Evolutionary conservation across 2,329 filamentous ascomycete species (phyloP), one percentile per base, ranked within the genome.

Genomic region (Huntiella bhutanensis): DNA sequence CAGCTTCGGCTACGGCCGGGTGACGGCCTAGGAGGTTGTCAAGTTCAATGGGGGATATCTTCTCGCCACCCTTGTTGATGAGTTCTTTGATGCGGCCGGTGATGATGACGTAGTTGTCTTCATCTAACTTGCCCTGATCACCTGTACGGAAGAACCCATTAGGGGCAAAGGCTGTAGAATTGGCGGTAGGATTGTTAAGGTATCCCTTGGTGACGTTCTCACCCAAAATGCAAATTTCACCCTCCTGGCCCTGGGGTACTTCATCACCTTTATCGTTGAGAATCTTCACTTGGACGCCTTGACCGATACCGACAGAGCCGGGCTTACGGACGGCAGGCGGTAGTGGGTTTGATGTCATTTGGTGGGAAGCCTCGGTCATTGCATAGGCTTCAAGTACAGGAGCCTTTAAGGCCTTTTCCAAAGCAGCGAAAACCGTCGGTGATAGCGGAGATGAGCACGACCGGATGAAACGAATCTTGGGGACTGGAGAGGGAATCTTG

Each of bases 11-110:
- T 1, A 91, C 71, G 33, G 75, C 71, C 7, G 80, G 74, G 57
- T 88, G 75, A 48, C 80, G 71, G n/a, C 79, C 70, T 22, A 92
- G 66, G 10, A 82, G 75, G 54, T 92, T 92, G 66, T 92, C 84
- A 33, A 92, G 68, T 63, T 92, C 84, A 47, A 91, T 87, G 1
- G 85, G 84, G 53, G 77, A 82, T 58, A 92, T 91, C 66, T 91
- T 91, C 65, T 92, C 84, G 50, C 84, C 84, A 47, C 81, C 83
- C 63, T 88, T 87, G 64, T 86, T 86, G 67, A 93, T 92, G 45
- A 93, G 68, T 63, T 93, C 85, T 69, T 93, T 93, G 64, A 92
- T 92, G 45, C 85, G 71, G n/a, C 85, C 85, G 0, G 85, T 92
- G 61, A 93, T 88, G 56, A 82, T 70, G 8, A 93, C 66, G 58